A percentile compares a stretch with the other conserved stretches of the same genome.
These are phyloP conservation scores for Colletotrichum gloeosporioides DNA, from an alignment of 2,329 filamentous ascomycete species.

Conservation along the genomic window DNA sequence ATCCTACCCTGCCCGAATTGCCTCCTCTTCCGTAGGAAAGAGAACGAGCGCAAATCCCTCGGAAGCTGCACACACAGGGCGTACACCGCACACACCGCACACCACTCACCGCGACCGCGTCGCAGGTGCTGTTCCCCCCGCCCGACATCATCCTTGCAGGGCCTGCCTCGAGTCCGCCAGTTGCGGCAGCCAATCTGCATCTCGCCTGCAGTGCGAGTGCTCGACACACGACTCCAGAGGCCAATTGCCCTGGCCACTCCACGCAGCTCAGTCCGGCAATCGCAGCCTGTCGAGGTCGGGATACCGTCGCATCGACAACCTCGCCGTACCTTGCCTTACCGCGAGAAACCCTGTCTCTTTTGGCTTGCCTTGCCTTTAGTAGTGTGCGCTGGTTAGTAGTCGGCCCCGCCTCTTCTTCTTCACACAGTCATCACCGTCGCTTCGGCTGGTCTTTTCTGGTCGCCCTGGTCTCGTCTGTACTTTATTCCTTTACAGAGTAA, in stretches of 20 bases:
- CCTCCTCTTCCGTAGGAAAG: not conserved
- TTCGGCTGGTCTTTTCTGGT: not conserved
- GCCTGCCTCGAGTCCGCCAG: not conserved
- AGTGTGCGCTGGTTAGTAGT: not conserved
- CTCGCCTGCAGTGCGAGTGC: not conserved
- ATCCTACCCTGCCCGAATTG: not conserved
- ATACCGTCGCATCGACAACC: constrained; percentile 9
- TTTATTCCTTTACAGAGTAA: not conserved
- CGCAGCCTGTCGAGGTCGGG: constrained; percentile 3
- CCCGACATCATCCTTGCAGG: constrained; percentile 16
- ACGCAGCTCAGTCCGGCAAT: not conserved
- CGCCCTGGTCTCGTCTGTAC: not conserved
- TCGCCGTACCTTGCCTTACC: not conserved
- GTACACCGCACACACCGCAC: constrained; percentile 1
- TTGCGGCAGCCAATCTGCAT: not conserved
- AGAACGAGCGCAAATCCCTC: not conserved
- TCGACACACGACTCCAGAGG: not conserved
- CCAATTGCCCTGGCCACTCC: constrained; percentile 8
- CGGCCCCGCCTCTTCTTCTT: not conserved
- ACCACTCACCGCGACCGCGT: constrained; percentile 5
- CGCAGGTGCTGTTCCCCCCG: constrained; percentile 5
- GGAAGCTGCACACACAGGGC: not conserved
- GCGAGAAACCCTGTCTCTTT: not conserved
- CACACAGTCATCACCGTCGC: not conserved
- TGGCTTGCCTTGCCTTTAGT: not conserved